Percentiles rank a stretch among this genome's conserved stretches.
phyloP scores from a whole-genome alignment of 495 filamentous ascomycete genomes.

The Barbatosphaeria neglecta region DNA sequence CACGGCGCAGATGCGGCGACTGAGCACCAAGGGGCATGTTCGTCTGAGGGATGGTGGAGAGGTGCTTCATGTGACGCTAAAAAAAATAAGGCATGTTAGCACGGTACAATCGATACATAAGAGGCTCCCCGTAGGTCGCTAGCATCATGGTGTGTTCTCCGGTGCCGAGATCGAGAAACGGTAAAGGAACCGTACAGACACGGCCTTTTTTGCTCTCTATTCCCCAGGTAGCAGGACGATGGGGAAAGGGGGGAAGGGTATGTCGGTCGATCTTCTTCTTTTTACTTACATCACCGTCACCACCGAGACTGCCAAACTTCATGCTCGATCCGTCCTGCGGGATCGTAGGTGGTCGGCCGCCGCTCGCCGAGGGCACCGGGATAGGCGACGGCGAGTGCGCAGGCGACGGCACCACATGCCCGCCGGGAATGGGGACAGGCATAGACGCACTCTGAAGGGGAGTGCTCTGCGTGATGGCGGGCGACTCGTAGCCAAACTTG shows the following conservation, averaged over 20 bases:
- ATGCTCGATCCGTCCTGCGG: slow-evolving; percentile 42
- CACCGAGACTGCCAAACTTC: slow-evolving; percentile 75
- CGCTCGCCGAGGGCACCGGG: slow-evolving; percentile 73
- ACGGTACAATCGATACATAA: too few relatives aligned
- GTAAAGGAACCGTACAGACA: neutral
- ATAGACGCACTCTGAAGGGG: slow-evolving; percentile 43
- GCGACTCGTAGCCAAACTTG: slow-evolving; percentile 75
- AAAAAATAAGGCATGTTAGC: slow-evolving; percentile 16
- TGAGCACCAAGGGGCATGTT: slow-evolving; percentile 50
- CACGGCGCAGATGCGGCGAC: slow-evolving; percentile 62
- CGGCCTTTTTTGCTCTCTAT: neutral
- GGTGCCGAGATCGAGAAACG: neutral
- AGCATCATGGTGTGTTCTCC: neutral
- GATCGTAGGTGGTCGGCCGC: slow-evolving; percentile 65
- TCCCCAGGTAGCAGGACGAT: too few relatives aligned
- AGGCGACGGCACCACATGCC: slow-evolving; percentile 58
- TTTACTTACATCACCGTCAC: slow-evolving; percentile 56
- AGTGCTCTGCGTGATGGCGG: slow-evolving; percentile 50
- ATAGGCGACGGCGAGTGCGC: slow-evolving; percentile 80
- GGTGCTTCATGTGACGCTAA: slow-evolving; percentile 45
- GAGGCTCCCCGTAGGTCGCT: too few relatives aligned
- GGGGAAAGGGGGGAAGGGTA: neutral
- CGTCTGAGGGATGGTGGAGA: slow-evolving; percentile 36
- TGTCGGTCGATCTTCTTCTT: too few relatives aligned
- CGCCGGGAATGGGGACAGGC: slow-evolving; percentile 57